A percentile compares a stretch with the other conserved stretches of the same genome.
Evolutionary conservation across 2,329 filamentous ascomycete genomes (phyloP).

Genomic region (Arachnomyces sp.): DNA sequence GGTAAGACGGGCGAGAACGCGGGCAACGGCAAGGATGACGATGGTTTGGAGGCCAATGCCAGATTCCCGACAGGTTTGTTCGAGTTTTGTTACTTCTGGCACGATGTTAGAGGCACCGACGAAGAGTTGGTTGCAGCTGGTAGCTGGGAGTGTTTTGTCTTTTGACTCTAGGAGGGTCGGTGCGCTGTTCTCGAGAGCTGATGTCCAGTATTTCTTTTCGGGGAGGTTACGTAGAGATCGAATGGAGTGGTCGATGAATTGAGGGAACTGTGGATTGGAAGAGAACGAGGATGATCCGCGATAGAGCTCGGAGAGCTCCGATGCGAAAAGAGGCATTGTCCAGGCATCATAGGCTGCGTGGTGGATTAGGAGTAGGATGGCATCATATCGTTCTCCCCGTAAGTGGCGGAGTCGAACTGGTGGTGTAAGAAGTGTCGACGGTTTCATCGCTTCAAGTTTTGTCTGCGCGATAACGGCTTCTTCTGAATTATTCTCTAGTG

Average conservation of each 20-base stretch:
- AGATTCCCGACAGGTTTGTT: slow-evolving; percentile 13
- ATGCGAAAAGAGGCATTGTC: slow-evolving; percentile 26
- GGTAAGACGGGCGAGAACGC: slow-evolving; percentile 17
- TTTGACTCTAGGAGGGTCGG: slow-evolving; percentile 16
- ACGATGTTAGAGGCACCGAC: slow-evolving; percentile 17
- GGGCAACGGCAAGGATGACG: slow-evolving; percentile 23
- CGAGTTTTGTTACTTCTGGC: slow-evolving; percentile 17
- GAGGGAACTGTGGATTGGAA: slow-evolving; percentile 15
- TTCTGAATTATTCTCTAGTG: slow-evolving; percentile 5
- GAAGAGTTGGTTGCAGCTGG: slow-evolving; percentile 14
- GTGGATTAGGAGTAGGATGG: slow-evolving; percentile 25
- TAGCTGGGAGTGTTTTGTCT: neutral
- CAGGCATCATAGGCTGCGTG: slow-evolving; percentile 32
- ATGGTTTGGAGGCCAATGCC: slow-evolving; percentile 21
- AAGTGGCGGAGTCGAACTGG: slow-evolving; percentile 24
- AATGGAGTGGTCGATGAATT: slow-evolving; percentile 19
- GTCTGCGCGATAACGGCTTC: slow-evolving; percentile 15
- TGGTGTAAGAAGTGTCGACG: slow-evolving; percentile 24
- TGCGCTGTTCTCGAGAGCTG: slow-evolving; percentile 9
- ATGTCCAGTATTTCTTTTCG: slow-evolving; percentile 20
- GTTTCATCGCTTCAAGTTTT: slow-evolving; percentile 16
- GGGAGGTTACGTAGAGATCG: slow-evolving; percentile 13
- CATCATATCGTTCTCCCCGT: slow-evolving; percentile 20
- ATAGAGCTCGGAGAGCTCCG: slow-evolving; percentile 25
- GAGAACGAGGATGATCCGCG: slow-evolving; percentile 4